Base-by-base conservation (phyloP, 2,329 filamentous ascomycete genomes). In the Hypoxylon rubiginosum region DNA sequence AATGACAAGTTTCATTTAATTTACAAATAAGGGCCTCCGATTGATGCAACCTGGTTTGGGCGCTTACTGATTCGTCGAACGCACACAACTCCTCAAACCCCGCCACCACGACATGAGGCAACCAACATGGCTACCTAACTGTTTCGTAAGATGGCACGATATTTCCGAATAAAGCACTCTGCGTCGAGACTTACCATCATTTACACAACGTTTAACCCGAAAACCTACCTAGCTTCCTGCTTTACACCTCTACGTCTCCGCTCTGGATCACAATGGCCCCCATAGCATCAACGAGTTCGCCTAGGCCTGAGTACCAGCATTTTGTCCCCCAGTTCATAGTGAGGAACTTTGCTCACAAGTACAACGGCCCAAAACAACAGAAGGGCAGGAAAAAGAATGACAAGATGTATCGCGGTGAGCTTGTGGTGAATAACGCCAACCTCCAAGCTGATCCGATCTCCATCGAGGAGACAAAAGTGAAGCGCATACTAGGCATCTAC, bases 371-470 rank as follows among this genome's bases (percentile, higher is more conserved):
- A 1, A 55, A 68, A 36, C 48, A 58, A 10, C 48, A 64, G 7
- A 64, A 57, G 30, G 61, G 56, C 21, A 53, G 61, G 45, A 61
- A 65, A 41, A 64, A 66, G 26, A 43, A 26, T 6, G 56, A 59
- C 8, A 64, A 45, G 39, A 61, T 67, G 11, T 67, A 66, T 54
- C 71, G 67, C 10, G 68, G 71, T 8, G 71, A 76, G 45, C 52
- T 55, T 5, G 71, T 76, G 17, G 68, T 77, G n/a, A 67, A 75
- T 39, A 60, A 61, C 53, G 66, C 76, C 11, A 61, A 75, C 39
- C 58, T 77, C 7, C 39, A 19, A 4, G 39, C 34, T 3, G 62
- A 71, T 2, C 56, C 59, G 0, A 58, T 67, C 15, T 24, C 10
- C 1, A 56, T 75, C 10, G 52, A 69, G n/a, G 72, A 74, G 53